Base-by-base conservation (phyloP, 495 filamentous ascomycete genomes). In the Patellaria atrata region DNA sequence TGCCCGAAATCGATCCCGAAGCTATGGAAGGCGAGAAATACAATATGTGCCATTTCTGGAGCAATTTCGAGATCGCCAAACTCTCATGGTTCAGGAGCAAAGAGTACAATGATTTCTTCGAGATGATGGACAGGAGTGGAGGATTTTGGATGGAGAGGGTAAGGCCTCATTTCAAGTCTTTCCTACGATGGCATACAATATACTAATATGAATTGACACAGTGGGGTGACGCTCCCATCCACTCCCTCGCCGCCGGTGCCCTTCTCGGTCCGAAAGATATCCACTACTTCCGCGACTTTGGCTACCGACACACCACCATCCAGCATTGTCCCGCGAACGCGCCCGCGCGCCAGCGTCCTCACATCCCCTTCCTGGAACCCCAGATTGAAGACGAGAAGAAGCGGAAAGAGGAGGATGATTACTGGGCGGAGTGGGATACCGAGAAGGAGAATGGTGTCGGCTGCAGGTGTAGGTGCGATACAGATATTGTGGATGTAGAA, bases 1-100 rank as follows among this genome's bases (percentile, higher is more conserved):
- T 83, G 11, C 75, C 79, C 22, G 81, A 93, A 29, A 75, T 94
- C 27, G 83, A 96, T 53, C 71, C 75, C 0, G 91, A 96, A 51
- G 75, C 77, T 12, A 99, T 99, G 89, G 91, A 94, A 52, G 81
- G 82, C 39, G 89, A 99, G 51, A 79, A 70, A 44, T 99, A 99
- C 64, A 99, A 99, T 64, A 99, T 99, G 89, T 99, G 89, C 60
- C 89, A 99, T 66, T 99, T 96, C 67, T 99, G 89, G 89, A 93
- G 83, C 65, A 99, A 99, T 55, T 99, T 99, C 39, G 89, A 99
- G 60, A 99, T 99, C 60, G 89, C 89, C 13, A 73, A 77, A 35
- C 67, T 99, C 34, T 78, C 82, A 63, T 99, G 82, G 67, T 94
- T 94, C 71, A 73, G 89, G 45, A 93, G 84, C 62, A 83, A 92